phyloP scores from a whole-genome alignment of 257 asterid genomes.

The Jasminum sambac region DNA sequence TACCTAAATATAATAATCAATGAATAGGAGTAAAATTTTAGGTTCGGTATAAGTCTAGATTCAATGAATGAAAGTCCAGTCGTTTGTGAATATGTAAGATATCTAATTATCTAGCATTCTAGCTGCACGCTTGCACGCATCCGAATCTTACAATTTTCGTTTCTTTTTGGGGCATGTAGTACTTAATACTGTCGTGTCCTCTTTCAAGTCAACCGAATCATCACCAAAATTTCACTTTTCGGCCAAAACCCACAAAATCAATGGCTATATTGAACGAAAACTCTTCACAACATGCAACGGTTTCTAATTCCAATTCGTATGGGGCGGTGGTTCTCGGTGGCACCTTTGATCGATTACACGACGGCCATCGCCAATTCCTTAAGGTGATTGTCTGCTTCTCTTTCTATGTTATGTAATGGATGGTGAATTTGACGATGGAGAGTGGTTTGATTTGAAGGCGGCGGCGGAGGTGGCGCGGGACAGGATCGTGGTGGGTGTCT shows the following conservation, averaged over 20 bases:
- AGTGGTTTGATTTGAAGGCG: conserved; percentile 42
- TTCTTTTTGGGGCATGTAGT: neutral
- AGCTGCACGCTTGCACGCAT: neutral
- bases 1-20: too few species aligned
- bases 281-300: conserved; percentile 29
- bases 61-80: too few species aligned
- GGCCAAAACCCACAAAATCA: neutral
- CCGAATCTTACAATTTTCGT: neutral
- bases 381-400: conserved; percentile 40
- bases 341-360: conserved; percentile 91
- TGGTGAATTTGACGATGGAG: neutral
- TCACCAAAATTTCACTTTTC: neutral
- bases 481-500: conserved; percentile 81
- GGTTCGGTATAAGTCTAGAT: too few species aligned
- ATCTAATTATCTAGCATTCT: too few species aligned
- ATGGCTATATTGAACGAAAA: conserved; percentile 45
- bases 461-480: conserved; percentile 65
- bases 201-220: neutral
- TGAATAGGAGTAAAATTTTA: too few species aligned
- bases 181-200: too few species aligned
- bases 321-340: conserved; percentile 87
- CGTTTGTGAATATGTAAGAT: too few species aligned
- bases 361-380: conserved; percentile 92
- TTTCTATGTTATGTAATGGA: neutral
- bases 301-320: conserved; percentile 59